phyloP scores from a whole-genome alignment of 768 basidiomycete species.

The Termitomyces titanicus region DNA sequence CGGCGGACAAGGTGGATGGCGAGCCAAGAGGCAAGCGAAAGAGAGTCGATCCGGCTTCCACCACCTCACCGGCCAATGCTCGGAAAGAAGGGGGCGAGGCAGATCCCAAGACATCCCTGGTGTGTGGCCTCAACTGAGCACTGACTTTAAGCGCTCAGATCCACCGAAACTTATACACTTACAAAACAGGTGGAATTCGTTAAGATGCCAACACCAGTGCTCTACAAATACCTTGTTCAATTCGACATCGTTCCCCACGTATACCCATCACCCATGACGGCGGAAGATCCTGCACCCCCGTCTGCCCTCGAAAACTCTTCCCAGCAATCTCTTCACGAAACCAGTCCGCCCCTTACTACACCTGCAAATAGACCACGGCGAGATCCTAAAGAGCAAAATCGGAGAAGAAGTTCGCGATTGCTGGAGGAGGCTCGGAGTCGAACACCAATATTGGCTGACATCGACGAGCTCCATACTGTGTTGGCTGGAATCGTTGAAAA shows the following conservation, averaged over 20 bases:
- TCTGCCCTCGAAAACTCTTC: slow-evolving; percentile 49
- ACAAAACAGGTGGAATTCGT: slow-evolving; percentile 66
- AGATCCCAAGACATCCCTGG: slow-evolving; percentile 40
- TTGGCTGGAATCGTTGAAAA: slow-evolving; percentile 68
- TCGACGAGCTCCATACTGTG: slow-evolving; percentile 61
- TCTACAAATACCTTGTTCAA: slow-evolving; percentile 71
- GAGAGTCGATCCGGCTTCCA: slow-evolving; percentile 46
- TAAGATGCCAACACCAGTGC: slow-evolving; percentile 57
- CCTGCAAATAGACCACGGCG: slow-evolving; percentile 73
- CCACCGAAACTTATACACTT: neutral
- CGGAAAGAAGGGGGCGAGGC: slow-evolving; percentile 33
- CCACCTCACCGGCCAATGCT: slow-evolving; percentile 16
- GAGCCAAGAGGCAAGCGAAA: slow-evolving; percentile 75
- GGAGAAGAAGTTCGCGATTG: slow-evolving; percentile 70
- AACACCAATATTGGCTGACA: slow-evolving; percentile 66
- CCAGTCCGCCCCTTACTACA: slow-evolving; percentile 50
- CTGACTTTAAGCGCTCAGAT: neutral
- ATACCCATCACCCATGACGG: slow-evolving; percentile 64
- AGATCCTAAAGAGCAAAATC: slow-evolving; percentile 55
- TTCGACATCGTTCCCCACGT: slow-evolving; percentile 71
- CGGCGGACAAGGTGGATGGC: slow-evolving; percentile 65
- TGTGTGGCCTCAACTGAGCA: slow-evolving; percentile 24
- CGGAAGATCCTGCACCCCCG: slow-evolving; percentile 70
- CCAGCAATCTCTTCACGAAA: slow-evolving; percentile 41
- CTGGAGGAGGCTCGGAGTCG: slow-evolving; percentile 53